These are phyloP conservation scores for Verbascum thapsus DNA, from an alignment of 257 asterid genomes.

Conservation along the genomic window DNA sequence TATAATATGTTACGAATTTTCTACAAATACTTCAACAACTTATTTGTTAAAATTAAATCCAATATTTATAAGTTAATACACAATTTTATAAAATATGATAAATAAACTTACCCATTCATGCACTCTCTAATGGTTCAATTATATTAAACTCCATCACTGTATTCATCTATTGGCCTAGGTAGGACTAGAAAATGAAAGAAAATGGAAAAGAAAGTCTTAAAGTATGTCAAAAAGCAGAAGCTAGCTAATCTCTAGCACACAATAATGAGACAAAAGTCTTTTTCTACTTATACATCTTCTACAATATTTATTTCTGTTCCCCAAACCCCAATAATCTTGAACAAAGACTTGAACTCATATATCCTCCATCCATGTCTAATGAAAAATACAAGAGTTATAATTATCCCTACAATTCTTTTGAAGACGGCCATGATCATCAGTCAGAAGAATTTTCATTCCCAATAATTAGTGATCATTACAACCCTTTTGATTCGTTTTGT, in stretches of 20 bases:
- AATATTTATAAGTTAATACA: too few relatives aligned
- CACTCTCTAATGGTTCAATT: too few relatives aligned
- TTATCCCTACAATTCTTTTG: constrained; percentile 33
- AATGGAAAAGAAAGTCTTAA: constrained; percentile 27
- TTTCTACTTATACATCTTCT: constrained; percentile 24
- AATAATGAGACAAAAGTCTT: constrained; percentile 33
- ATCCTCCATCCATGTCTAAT: constrained; percentile 46
- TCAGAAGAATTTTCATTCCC: constrained; percentile 50
- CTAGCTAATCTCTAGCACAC: constrained; percentile 33
- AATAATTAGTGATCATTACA: constrained; percentile 41
- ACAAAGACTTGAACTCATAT: neutral
- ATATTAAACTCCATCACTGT: constrained; percentile 15
- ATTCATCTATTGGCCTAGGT: constrained; percentile 14
- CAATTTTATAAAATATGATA: too few relatives aligned
- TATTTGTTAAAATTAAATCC: neutral
- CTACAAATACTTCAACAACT: too few relatives aligned
- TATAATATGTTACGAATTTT: too few relatives aligned
- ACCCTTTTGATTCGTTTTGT: constrained; percentile 46
- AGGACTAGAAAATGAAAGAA: constrained; percentile 24
- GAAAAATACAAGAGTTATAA: constrained; percentile 35
- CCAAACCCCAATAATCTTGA: constrained; percentile 21
- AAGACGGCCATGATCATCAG: constrained; percentile 33
- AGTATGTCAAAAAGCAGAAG: constrained; percentile 37
- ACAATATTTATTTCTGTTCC: constrained; percentile 2
- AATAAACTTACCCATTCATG: too few relatives aligned